Evolutionary conservation across 2,329 filamentous ascomycete species (phyloP).

Genomic region (Periconia sp.): DNA sequence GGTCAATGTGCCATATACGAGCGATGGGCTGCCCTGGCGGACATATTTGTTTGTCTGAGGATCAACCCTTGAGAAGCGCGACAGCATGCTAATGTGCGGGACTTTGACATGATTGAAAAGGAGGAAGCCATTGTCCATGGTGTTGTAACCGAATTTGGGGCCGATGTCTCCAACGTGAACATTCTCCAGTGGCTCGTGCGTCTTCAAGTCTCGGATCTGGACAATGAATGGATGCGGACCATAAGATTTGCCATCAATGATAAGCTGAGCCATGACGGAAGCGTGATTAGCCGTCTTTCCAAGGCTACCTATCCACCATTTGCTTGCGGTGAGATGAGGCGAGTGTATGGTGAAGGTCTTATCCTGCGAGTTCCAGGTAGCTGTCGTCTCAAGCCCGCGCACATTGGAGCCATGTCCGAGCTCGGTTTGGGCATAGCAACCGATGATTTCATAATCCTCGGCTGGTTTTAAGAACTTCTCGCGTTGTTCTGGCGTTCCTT

Average conservation of each 20-base stretch:
- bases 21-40: conserved; percentile 68
- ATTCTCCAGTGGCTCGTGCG: conserved; percentile 56
- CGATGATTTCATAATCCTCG: conserved; percentile 73
- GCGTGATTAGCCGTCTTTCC: conserved; percentile 78
- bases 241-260: conserved; percentile 69
- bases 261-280: conserved; percentile 78
- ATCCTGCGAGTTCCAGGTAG: conserved; percentile 74
- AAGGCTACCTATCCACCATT: conserved; percentile 86
- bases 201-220: conserved; percentile 65
- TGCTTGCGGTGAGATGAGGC: conserved; percentile 74
- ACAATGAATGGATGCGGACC: conserved; percentile 82
- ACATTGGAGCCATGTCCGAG: conserved; percentile 79
- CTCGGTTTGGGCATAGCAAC: conserved; percentile 83
- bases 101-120: conserved; percentile 79
- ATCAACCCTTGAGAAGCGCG: conserved; percentile 72
- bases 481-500: conserved; percentile 75
- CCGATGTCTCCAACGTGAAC: conserved; percentile 80
- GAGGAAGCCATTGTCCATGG: conserved; percentile 82
- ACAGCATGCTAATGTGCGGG: conserved; percentile 67
- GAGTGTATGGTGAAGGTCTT: conserved; percentile 79
- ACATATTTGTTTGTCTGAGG: conserved; percentile 71
- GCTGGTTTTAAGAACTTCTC: conserved; percentile 74
- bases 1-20: conserved; percentile 78
- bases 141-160: conserved; percentile 75
- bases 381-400: conserved; percentile 67